Percentiles rank a stretch among this genome's conserved stretches.
Conservation (phyloP, 371 early-diverging fungal genomes). For the Mucor piriformis region DNA sequence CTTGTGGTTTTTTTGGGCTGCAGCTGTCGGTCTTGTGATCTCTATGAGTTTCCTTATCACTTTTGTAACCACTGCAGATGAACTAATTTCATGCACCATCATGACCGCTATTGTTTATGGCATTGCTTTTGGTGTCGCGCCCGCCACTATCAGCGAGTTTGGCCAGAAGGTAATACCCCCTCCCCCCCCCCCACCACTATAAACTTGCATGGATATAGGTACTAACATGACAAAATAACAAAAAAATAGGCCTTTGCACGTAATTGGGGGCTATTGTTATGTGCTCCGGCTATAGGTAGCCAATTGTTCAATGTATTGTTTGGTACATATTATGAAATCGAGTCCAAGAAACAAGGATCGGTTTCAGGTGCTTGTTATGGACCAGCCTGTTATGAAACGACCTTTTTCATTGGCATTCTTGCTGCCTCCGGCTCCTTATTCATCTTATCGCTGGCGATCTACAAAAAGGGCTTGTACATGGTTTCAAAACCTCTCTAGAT, state of each 20-base stretch:
- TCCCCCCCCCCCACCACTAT: too few relatives aligned
- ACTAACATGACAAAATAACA: conserved; percentile 11
- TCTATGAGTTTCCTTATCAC: conserved; percentile 15
- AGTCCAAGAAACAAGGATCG: conserved; percentile 32
- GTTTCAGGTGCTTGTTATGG: conserved; percentile 28
- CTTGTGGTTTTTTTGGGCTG: conserved; percentile 45
- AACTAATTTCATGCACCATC: conserved; percentile 36
- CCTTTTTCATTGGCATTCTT: conserved; percentile 33
- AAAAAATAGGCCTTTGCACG: conserved; percentile 45
- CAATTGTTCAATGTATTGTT: conserved; percentile 48
- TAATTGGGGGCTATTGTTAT: conserved; percentile 52
- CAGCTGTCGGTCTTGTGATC: conserved; percentile 18
- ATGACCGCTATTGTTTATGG: conserved; percentile 44
- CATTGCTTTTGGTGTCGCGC: conserved; percentile 44
- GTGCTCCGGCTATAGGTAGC: conserved; percentile 50
- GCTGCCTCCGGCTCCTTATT: conserved; percentile 21
- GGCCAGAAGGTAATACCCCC: conserved; percentile 50
- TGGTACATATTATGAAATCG: conserved; percentile 40
- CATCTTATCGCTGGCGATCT: conserved; percentile 38
- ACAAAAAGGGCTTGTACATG: conserved; percentile 31
- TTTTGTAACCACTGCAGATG: conserved; percentile 14
- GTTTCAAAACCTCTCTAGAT: too few relatives aligned
- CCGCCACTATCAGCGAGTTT: conserved; percentile 47
- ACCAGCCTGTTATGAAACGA: conserved; percentile 30
- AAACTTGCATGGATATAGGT: too few relatives aligned